phyloP scores from a whole-genome alignment of 2,329 filamentous ascomycete genomes.

The Phyllosticta citriasiana region DNA sequence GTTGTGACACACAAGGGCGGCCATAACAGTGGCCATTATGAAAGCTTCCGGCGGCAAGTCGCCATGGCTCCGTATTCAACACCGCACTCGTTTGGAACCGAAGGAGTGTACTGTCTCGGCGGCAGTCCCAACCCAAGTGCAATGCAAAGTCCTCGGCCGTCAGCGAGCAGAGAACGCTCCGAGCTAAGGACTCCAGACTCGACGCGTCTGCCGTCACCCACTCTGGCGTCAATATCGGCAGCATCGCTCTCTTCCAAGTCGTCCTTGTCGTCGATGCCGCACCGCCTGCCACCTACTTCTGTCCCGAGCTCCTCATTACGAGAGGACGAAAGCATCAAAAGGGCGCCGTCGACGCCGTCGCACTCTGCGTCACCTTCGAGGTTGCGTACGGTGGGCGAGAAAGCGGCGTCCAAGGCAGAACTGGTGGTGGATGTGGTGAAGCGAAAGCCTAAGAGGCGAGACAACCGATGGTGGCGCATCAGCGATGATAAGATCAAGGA shows the following conservation, averaged over 20 bases:
- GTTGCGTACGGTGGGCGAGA: conserved; percentile 6
- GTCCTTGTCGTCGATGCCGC: conserved; percentile 4
- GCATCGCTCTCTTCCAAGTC: conserved; percentile 5
- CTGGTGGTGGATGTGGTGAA: conserved; percentile 36
- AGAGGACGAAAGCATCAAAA: background rate
- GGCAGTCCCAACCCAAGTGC: conserved; percentile 40
- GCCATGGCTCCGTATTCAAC: conserved; percentile 72
- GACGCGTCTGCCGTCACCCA: background rate
- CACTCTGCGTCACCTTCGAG: conserved; percentile 12
- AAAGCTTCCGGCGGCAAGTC: conserved; percentile 84
- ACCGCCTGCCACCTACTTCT: background rate
- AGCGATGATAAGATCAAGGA: conserved; percentile 96
- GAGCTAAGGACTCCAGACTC: conserved; percentile 2
- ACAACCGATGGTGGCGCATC: conserved; percentile 91
- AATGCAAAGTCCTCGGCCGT: conserved; percentile 20
- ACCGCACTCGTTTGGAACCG: conserved; percentile 64
- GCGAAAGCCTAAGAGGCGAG: conserved; percentile 49
- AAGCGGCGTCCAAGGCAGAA: conserved; percentile 20
- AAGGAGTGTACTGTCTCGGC: conserved; percentile 54
- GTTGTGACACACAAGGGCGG: conserved; percentile 92
- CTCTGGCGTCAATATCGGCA: background rate
- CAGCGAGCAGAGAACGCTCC: conserved; percentile 20
- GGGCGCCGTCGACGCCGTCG: conserved; percentile 16
- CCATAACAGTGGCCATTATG: conserved; percentile 94
- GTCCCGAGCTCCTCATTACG: background rate